Conservation (phyloP, 164 flowering plant genomes). For the Macadamia integrifolia region DNA sequence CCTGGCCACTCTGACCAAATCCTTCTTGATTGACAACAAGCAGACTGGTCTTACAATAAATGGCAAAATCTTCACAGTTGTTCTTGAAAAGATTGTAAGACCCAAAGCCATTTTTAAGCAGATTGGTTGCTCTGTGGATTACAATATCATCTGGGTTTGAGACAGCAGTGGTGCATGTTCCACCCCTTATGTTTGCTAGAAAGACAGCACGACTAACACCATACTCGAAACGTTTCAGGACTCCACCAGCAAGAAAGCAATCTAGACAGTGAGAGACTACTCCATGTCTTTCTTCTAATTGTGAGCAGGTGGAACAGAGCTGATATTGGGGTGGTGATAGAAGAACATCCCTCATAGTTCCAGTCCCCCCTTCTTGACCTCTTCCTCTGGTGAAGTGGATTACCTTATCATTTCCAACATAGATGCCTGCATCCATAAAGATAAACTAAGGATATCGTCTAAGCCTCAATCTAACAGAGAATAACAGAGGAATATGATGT, state of each 20-base stretch:
- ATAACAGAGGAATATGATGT: too few relatives aligned
- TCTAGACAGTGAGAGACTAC: slow-evolving; percentile 56
- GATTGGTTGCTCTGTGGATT: slow-evolving; percentile 61
- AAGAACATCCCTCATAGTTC: slow-evolving; percentile 51
- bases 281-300: slow-evolving; percentile 34
- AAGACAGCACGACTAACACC: slow-evolving; percentile 55
- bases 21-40: slow-evolving; percentile 48
- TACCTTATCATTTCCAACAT: slow-evolving; percentile 55
- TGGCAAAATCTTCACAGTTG: slow-evolving; percentile 76
- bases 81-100: slow-evolving; percentile 67
- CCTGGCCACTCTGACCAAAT: slow-evolving; percentile 77
- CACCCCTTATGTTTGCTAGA: slow-evolving; percentile 72
- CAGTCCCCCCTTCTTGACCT: slow-evolving; percentile 70
- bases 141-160: slow-evolving; percentile 46
- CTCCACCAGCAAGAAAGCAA: slow-evolving; percentile 73
- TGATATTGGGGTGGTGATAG: slow-evolving; percentile 21
- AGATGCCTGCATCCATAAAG: slow-evolving; percentile 34
- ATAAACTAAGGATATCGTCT: background rate
- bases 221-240: slow-evolving; percentile 64
- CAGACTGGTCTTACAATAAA: slow-evolving; percentile 72
- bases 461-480: too few relatives aligned
- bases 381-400: slow-evolving; percentile 59
- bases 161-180: slow-evolving; percentile 74
- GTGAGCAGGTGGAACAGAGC: slow-evolving; percentile 41
- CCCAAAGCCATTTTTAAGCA: slow-evolving; percentile 68